These are phyloP conservation scores for Thielaviopsis populi DNA, from an alignment of 2,329 filamentous ascomycete species.

Conservation along the genomic window DNA sequence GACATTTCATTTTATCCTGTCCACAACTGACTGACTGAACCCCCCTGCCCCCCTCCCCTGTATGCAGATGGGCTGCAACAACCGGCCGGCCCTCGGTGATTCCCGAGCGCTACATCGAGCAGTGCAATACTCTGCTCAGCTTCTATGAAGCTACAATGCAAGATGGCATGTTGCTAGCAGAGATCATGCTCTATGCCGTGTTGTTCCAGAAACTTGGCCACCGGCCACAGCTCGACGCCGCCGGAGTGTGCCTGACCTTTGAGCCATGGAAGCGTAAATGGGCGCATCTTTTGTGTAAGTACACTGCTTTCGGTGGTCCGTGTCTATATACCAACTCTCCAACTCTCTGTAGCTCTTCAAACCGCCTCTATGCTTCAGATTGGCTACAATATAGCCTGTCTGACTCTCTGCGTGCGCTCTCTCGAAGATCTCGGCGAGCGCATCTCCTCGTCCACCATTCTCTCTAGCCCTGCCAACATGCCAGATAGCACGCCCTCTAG, in stretches of 20 bases:
- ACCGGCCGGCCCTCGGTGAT: conserved; percentile 28
- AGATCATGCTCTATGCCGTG: conserved; percentile 26
- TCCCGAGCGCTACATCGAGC: conserved; percentile 26
- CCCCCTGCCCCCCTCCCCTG: not conserved
- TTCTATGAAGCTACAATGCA: conserved; percentile 30
- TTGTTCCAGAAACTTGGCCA: conserved; percentile 25
- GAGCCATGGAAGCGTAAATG: conserved; percentile 16
- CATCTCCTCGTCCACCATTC: conserved; percentile 13
- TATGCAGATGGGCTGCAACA: conserved; percentile 27
- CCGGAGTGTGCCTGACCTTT: conserved; percentile 19
- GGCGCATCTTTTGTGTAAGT: conserved; percentile 15
- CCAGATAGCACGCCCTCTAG: conserved; percentile 12
- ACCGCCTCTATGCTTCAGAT: conserved; percentile 16
- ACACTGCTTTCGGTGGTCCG: not conserved
- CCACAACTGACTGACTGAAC: not conserved
- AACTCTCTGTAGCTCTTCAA: conserved; percentile 7
- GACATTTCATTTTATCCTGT: not conserved
- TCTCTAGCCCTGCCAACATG: not conserved
- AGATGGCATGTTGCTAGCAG: conserved; percentile 28
- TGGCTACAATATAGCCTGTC: conserved; percentile 15
- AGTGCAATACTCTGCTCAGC: conserved; percentile 27
- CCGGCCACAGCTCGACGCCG: conserved; percentile 22
- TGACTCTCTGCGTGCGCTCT: conserved; percentile 15
- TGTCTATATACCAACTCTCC: not conserved
- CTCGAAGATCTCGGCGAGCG: conserved; percentile 15